Evolutionary conservation across 129 eudicot genomes (phyloP).

Genomic region (Lactuca sativa): DNA sequence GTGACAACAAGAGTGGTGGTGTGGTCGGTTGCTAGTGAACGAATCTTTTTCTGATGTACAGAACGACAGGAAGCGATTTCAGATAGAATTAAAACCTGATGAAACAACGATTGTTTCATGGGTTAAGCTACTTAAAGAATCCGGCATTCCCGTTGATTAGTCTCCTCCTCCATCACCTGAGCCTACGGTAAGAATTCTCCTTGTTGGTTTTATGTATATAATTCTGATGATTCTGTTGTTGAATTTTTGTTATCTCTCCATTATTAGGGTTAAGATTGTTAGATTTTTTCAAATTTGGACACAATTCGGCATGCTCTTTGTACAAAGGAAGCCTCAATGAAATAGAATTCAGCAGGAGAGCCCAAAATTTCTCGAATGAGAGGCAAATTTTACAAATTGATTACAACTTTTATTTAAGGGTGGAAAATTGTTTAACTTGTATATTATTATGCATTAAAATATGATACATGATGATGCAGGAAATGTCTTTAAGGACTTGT

Average conservation of each 20-base stretch:
- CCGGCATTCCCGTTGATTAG: slow-evolving; percentile 18
- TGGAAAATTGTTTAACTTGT: not conserved
- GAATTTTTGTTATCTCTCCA: not conserved
- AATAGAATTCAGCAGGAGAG: not conserved
- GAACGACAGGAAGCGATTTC: slow-evolving; percentile 14
- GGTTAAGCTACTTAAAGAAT: slow-evolving; percentile 21
- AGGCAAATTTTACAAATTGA: not conserved
- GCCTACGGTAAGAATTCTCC: slow-evolving; percentile 5
- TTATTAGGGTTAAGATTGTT: slow-evolving; percentile 13
- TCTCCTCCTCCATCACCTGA: slow-evolving; percentile 21
- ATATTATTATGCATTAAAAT: no score
- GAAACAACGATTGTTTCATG: slow-evolving; percentile 34
- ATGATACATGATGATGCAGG: no score
- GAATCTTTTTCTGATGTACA: slow-evolving; percentile 4
- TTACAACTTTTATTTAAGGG: not conserved
- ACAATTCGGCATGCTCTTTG: not conserved
- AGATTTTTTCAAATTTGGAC: slow-evolving; percentile 12
- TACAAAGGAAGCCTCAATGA: not conserved
- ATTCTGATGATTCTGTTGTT: not conserved
- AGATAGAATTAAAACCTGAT: slow-evolving; percentile 25
- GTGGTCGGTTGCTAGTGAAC: slow-evolving; percentile 27
- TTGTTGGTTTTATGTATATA: not conserved
- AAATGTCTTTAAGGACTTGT: no score
- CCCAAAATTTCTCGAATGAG: not conserved
- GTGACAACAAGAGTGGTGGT: slow-evolving; percentile 1